Base-by-base conservation (phyloP, 208 protist species). In the Trichomonas tenax region DNA sequence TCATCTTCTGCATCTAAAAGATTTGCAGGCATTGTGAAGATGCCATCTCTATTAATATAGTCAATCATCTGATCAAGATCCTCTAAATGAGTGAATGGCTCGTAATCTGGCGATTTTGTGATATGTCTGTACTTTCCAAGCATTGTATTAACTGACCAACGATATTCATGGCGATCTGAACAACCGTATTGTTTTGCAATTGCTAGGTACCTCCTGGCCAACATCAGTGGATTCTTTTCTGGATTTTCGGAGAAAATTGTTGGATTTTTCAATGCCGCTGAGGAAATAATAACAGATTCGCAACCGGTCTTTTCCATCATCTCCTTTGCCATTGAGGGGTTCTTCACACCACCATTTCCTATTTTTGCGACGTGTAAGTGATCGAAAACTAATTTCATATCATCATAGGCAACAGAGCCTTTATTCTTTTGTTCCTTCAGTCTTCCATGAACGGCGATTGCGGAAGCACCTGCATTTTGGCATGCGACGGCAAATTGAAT, bases 401-500 rank as follows among this genome's bases (percentile, higher is more conserved):
- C 44, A 51, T 93, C 44, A 15, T 93, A 93, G 15, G 86, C 86
- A n/a, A 93, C 44, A 93, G 41, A 23, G 0, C 86, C 86, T 38
- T 93, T 48, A 51, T 93, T 93, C 44, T 93, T 93, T 51, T 93
- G 86, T 51, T 93, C 86, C 36, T 93, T 93, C 38, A 93, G 9
- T 51, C 86, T 48, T 0, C 86, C 86, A 51, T 93, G 86, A 38
- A 93, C 45, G 17, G 86, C 36, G 15, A 93, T 93, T 58, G 86
- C 86, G 6, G 86, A 93, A 26, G 86, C 86, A 34, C 86, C 86
- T 11, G 86, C 86, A 51, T 93, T 93, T 51, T 93, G 40, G 36
- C 86, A 93, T 38, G 86, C 86, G 38, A 93, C 86, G 17, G 86
- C 86, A 93, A 93, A 93, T 93, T 93, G 86, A 38, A 93, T 93